Percentiles rank a stretch among this genome's conserved stretches.
phyloP scores from a whole-genome alignment of 1,284 basidiomycete genomes.

The Porogramme epimiltina region DNA sequence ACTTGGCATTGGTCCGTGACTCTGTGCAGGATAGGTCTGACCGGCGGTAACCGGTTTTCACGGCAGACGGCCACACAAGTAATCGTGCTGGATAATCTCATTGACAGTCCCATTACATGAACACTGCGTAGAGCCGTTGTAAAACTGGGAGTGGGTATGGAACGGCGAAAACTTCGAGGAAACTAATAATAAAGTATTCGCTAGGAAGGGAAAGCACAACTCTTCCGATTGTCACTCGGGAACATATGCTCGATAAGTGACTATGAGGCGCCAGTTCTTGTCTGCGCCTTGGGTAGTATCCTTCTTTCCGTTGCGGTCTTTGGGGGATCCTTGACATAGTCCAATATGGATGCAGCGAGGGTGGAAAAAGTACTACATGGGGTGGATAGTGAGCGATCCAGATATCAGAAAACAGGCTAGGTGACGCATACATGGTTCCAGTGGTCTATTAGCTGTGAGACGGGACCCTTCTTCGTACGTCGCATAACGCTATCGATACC shows the following conservation, averaged over 20 bases:
- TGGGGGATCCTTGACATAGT: slow-evolving; percentile 1
- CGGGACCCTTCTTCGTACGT: slow-evolving; percentile 12
- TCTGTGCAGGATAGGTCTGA: too few species aligned
- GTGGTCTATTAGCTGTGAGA: slow-evolving; percentile 19
- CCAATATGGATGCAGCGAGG: slow-evolving; percentile 4
- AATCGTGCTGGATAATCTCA: too few species aligned
- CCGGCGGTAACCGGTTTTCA: too few species aligned
- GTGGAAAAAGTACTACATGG: slow-evolving; percentile 3
- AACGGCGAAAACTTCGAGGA: too few species aligned
- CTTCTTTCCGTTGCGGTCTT: neutral
- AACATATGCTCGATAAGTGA: slow-evolving; percentile 1
- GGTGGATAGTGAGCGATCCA: slow-evolving; percentile 1
- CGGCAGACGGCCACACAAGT: too few species aligned
- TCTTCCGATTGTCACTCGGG: neutral
- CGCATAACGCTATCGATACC: slow-evolving; percentile 13
- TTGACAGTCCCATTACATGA: too few species aligned
- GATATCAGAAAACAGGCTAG: neutral
- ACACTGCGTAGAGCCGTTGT: too few species aligned
- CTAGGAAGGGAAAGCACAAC: too few species aligned
- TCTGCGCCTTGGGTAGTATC: slow-evolving; percentile 4
- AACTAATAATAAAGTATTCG: too few species aligned
- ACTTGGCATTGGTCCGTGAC: too few species aligned
- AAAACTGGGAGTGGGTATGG: too few species aligned
- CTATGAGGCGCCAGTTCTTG: slow-evolving; percentile 5
- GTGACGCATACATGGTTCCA: slow-evolving; percentile 24